These are phyloP conservation scores for Jacaranda copaia DNA, from an alignment of 257 asterid genomes.

Conservation along the genomic window DNA sequence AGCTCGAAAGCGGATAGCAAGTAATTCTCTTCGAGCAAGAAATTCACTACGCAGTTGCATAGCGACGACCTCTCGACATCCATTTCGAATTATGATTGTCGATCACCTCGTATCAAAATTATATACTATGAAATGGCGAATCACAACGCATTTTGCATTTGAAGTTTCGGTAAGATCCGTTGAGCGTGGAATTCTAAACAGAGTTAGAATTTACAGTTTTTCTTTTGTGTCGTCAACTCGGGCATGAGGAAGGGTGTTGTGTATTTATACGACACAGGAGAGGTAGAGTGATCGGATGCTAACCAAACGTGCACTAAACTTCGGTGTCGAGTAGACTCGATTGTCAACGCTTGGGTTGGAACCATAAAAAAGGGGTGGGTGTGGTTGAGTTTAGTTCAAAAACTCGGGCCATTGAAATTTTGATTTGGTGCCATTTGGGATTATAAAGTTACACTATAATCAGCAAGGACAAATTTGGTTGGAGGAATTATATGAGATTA, in stretches of 20 bases:
- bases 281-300: too few relatives aligned
- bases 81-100: constrained; percentile 45
- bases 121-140: neutral
- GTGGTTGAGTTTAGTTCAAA: too few relatives aligned
- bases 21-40: constrained; percentile 75
- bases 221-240: neutral
- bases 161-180: constrained; percentile 33
- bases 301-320: too few relatives aligned
- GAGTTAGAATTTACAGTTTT: neutral
- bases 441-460: too few relatives aligned
- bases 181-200: constrained; percentile 23
- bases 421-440: too few relatives aligned
- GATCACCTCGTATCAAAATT: constrained; percentile 25
- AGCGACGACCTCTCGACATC: constrained; percentile 84
- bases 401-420: too few relatives aligned
- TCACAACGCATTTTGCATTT: constrained; percentile 8
- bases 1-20: constrained; percentile 79
- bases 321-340: too few relatives aligned
- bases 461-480: too few relatives aligned
- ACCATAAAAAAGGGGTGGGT: too few relatives aligned
- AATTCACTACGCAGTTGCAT: constrained; percentile 82
- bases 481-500: too few relatives aligned
- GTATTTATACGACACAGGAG: neutral
- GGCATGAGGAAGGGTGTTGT: neutral
- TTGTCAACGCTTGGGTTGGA: too few relatives aligned